Percentiles rank a stretch among this genome's conserved stretches.
These are phyloP conservation scores for Blepharisma stoltei DNA, from an alignment of 73 alveolate genomes.

Conservation along the genomic window DNA sequence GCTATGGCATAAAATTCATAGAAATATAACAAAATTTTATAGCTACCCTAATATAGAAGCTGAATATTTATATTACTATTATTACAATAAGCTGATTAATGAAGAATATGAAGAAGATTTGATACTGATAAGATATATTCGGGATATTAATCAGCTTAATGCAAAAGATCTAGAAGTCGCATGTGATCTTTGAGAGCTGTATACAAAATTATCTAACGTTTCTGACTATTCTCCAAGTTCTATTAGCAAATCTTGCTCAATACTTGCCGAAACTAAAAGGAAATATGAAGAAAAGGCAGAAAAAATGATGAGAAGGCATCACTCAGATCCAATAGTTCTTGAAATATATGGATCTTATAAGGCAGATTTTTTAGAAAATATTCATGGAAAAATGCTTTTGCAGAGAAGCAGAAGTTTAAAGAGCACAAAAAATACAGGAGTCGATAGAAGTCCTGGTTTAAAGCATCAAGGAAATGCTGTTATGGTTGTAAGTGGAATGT, in stretches of 20 bases:
- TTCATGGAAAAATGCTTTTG: background rate
- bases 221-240: too few relatives aligned
- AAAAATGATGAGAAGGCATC: too few relatives aligned
- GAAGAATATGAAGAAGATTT: background rate
- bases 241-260: too few relatives aligned
- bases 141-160: background rate
- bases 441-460: background rate
- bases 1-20: background rate
- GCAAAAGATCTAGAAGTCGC: too few relatives aligned
- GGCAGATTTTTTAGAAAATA: background rate
- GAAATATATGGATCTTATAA: background rate
- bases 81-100: background rate
- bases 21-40: background rate
- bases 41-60: background rate
- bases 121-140: background rate
- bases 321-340: too few relatives aligned
- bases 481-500: slow-evolving; percentile 7
- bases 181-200: too few relatives aligned
- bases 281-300: background rate
- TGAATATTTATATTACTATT: background rate
- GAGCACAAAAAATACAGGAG: background rate
- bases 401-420: background rate
- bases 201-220: too few relatives aligned
- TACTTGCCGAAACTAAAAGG: too few relatives aligned
- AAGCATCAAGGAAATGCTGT: background rate